Evolutionary conservation across 2,329 filamentous ascomycete genomes (phyloP), one percentile per base, ranked within the genome.

Genomic region (Alternaria sp.): DNA sequence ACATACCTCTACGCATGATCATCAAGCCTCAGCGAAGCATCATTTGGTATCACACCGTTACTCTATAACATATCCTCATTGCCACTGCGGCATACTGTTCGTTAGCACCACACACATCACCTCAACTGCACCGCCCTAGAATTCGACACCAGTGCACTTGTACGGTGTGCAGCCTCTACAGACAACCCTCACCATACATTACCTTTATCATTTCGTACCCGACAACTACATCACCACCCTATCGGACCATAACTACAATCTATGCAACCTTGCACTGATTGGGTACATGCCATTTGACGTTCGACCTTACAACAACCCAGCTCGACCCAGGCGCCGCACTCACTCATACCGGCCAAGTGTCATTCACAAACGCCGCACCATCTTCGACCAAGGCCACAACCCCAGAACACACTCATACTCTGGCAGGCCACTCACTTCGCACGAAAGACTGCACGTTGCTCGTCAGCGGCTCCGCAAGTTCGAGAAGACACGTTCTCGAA

Each of bases 381-480:
- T 46, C 14, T 52, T 51, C 27, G 44, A 40, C 40, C 30, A 43
- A 27, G 52, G 53, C 1, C 45, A 45, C 30, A 38, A 54, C 36
- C 28, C 43, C 22, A 48, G 30, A 32, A 43, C 43, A 28, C 43
- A 52, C 14, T 43, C 36, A 4, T 46, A 43, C 43, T 36, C 54
- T n/a, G 36, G 48, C n/a, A 11, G 38, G 12, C 48, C 60, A 40
- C 57, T 56, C 27, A 60, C 56, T 12, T 8, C 30, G 0, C 48
- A 32, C 30, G 56, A 64, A 51, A 55, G 59, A 50, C 54, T 60
- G 8, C 54, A 48, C 41, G 32, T 62, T 28, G 62, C 59, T 11
- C 54, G 57, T 14, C 38, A 46, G n/a, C 62, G 62, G 5, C 44
- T 62, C 8, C 53, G 20, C n/a, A 62, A 53, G 52, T 52, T 64